Base-by-base conservation (phyloP, 2,329 filamentous ascomycete species). In the Exophiala alcalophila region DNA sequence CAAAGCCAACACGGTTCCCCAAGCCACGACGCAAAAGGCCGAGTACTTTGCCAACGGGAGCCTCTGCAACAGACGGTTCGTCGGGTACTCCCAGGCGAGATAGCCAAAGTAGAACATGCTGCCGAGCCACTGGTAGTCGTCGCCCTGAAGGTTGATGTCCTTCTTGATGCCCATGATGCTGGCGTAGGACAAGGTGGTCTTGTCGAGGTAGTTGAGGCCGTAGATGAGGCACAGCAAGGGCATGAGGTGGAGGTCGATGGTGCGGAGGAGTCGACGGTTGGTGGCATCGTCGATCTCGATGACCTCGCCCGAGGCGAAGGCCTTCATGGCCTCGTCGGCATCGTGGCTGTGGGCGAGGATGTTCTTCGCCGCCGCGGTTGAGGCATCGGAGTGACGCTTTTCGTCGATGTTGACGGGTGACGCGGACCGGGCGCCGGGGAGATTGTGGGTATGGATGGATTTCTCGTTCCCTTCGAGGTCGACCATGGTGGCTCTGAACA, bases 1-100 rank as follows among this genome's bases (percentile, higher is more conserved):
- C 57, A 78, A 81, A 40, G 72, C 68, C 1, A 86, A 65, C 1
- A 78, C 71, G 1, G 70, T 30, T 1, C 81, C 81, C 81, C 81
- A 84, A 53, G 78, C 68, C 47, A 83, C 71, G 44, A 84, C 75
- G 55, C 79, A 83, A 48, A 74, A 70, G 0, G 77, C 78, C 2
- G 76, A 81, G 61, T 83, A 84, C 57, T 84, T 84, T 0, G 77
- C 81, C 5, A 84, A 61, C 0, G 81, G 81, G 2, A 84, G 62
- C 1, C 73, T 67, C 60, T 84, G 81, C 9, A 85, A 68, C 19
- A 85, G 69, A 9, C 77, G 72, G 56, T 74, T 81, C 1, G 80
- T 83, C 1, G 81, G 81, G 59, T 80, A 84, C 58, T 84, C 81
- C 73, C 73, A 83, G 2, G 71, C 75, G 11, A 72, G 58, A 47